Evolutionary conservation across 2,329 filamentous ascomycete species (phyloP).

Genomic region (Sporothrix pallida): DNA sequence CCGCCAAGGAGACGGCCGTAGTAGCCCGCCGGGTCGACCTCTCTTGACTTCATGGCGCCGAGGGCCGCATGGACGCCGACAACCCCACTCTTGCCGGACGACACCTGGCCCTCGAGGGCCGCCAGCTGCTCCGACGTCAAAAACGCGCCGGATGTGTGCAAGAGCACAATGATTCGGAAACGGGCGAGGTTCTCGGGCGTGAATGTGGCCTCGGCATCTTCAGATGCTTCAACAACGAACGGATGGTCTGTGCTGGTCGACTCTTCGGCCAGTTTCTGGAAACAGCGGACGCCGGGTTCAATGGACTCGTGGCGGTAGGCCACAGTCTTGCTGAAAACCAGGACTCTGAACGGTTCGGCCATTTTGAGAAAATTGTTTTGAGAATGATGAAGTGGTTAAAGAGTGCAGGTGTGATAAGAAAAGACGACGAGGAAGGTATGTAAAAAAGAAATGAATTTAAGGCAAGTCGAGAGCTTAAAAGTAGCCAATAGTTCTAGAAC

Average conservation of each 20-base stretch:
- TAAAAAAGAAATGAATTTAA: not conserved
- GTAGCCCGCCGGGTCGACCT: slow-evolving; percentile 42
- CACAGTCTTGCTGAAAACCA: slow-evolving; percentile 50
- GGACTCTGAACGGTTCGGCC: slow-evolving; percentile 42
- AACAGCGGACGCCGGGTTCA: slow-evolving; percentile 45
- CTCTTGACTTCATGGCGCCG: slow-evolving; percentile 42
- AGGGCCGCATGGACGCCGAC: slow-evolving; percentile 51
- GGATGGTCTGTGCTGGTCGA: slow-evolving; percentile 38
- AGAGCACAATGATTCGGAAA: slow-evolving; percentile 48
- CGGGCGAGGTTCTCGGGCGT: slow-evolving; percentile 42
- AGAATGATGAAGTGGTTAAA: not conserved
- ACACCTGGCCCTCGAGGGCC: slow-evolving; percentile 46
- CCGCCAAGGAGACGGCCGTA: slow-evolving; percentile 49
- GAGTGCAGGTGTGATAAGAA: not conserved
- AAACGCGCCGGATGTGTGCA: slow-evolving; percentile 50
- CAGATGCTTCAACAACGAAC: slow-evolving; percentile 47
- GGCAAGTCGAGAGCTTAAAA: not conserved
- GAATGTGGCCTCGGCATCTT: slow-evolving; percentile 46
- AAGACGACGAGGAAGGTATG: not conserved
- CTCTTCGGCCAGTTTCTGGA: slow-evolving; percentile 43
- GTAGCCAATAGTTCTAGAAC: not conserved
- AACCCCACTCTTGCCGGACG: slow-evolving; percentile 45
- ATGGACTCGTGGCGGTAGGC: slow-evolving; percentile 51
- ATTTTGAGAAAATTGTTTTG: not conserved
- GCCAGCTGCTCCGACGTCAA: slow-evolving; percentile 45